Base-by-base conservation (phyloP, 2,329 filamentous ascomycete species). In the Cordyceps cicadae region DNA sequence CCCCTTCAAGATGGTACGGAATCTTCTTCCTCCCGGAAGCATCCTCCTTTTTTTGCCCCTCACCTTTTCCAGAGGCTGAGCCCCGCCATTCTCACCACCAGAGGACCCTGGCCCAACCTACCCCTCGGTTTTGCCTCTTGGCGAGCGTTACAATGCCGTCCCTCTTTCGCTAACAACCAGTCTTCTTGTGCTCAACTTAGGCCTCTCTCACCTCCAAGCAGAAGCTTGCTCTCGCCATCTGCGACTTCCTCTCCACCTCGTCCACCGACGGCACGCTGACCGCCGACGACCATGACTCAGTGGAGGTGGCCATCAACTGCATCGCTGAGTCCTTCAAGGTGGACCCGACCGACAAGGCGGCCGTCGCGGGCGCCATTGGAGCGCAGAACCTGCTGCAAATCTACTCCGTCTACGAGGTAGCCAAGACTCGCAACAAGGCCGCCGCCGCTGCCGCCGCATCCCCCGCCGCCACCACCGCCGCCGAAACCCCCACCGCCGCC, bases 251-350 rank as follows among this genome's bases (percentile, higher is more conserved):
- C 63, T 84, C 84, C 68, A 87, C 85, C 62, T 96, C 92, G 51
- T 79, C 91, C 67, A 88, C 86, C 64, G 94, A 99, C 74, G 94
- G 94, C 70, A 96, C 92, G 50, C 84, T 99, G 62, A 83, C 87
- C 59, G 79, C 88, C 68, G 94, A 97, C 69, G 93, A 99, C 75
- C 85, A 87, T 67, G 94, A 99, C 71, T 93, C 88, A 65, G 89
- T 99, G 73, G 94, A 99, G 72, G 88, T 99, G 57, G 94, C 94
- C 66, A 83, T 89, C 72, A 92, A 92, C 77, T 97, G 93, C 78
- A 97, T 99, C 75, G 85, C 88, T 67, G 93, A 97, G 74, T 88
- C 89, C 67, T 99, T 97, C 85, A 91, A 95, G 75, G 89, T 99
- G 70, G 92, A 97, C 76, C 84, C 90, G n/a, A 77, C 81, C 64